phyloP scores from a whole-genome alignment of 1,284 basidiomycete species.

The Papiliotrema terrestris region DNA sequence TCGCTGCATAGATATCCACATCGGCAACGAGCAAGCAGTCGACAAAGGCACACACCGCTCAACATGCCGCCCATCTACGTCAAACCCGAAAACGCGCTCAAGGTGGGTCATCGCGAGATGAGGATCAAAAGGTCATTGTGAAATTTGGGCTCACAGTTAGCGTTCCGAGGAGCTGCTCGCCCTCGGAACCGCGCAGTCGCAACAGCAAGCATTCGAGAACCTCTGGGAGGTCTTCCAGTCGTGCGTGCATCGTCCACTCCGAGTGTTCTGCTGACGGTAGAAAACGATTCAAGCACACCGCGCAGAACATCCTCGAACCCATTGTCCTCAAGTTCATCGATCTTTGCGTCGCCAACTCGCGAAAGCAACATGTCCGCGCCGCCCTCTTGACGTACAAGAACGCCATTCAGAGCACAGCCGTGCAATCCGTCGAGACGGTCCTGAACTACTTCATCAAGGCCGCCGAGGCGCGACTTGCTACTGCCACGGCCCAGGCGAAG shows the following conservation, averaged over 20 bases:
- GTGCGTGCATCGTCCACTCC: conserved; percentile 49
- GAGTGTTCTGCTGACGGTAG: conserved; percentile 55
- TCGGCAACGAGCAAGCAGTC: background rate
- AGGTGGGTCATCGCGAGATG: conserved; percentile 29
- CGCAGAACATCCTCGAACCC: conserved; percentile 84
- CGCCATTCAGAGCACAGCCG: conserved; percentile 88
- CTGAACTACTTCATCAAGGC: conserved; percentile 85
- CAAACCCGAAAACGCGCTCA: conserved; percentile 51
- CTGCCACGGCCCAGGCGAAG: conserved; percentile 70
- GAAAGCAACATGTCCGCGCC: conserved; percentile 89
- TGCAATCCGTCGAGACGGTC: conserved; percentile 87
- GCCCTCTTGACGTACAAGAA: conserved; percentile 92
- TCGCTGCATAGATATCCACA: background rate
- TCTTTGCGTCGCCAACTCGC: conserved; percentile 92
- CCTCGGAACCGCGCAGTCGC: conserved; percentile 45
- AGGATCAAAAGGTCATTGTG: background rate
- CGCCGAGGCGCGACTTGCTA: conserved; percentile 80
- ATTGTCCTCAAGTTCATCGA: conserved; percentile 84
- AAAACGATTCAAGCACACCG: conserved; percentile 91
- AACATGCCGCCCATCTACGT: conserved; percentile 48
- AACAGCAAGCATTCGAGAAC: conserved; percentile 49
- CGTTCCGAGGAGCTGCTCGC: conserved; percentile 50
- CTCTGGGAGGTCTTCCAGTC: conserved; percentile 49
- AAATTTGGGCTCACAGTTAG: conserved; percentile 13
- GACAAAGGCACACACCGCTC: conserved; percentile 1